phyloP scores from a whole-genome alignment of 352 stramenopile genomes.

The Globisporangium acanthophoron region DNA sequence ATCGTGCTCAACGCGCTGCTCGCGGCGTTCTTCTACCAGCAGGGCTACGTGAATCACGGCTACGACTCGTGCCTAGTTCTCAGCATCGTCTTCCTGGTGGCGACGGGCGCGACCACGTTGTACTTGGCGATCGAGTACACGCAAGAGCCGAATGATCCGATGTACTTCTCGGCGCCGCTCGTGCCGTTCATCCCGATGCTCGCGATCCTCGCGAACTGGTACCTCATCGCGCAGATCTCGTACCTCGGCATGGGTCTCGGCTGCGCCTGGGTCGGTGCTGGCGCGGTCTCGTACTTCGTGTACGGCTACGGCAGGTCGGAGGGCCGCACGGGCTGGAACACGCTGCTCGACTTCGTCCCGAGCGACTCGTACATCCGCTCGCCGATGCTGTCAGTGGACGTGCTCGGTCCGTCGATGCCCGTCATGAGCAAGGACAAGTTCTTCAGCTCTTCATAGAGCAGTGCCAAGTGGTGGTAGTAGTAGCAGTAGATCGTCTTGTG shows the following conservation, averaged over 20 bases:
- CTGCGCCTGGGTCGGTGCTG: conserved; percentile 46
- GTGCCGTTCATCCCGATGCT: conserved; percentile 61
- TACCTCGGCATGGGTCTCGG: conserved; percentile 44
- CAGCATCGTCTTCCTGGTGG: conserved; percentile 43
- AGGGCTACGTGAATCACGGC: conserved; percentile 53
- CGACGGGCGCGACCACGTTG: conserved; percentile 21
- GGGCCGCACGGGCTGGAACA: conserved; percentile 54
- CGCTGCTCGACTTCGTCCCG: conserved; percentile 36
- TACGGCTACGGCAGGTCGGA: conserved; percentile 72
- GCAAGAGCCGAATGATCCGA: conserved; percentile 34
- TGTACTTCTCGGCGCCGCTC: conserved; percentile 58
- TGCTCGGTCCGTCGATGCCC: conserved; percentile 24
- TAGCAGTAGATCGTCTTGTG: no score
- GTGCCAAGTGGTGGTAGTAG: no score
- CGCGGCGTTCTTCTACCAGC: conserved; percentile 60
- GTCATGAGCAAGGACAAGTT: conserved; percentile 30
- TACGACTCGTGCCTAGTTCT: conserved; percentile 27
- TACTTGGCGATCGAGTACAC: conserved; percentile 56
- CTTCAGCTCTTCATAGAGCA: no score
- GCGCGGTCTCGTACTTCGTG: conserved; percentile 66
- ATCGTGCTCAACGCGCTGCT: conserved; percentile 37
- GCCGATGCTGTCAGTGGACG: conserved; percentile 56
- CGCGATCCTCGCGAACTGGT: conserved; percentile 63
- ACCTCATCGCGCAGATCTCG: conserved; percentile 58
- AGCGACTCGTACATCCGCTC: conserved; percentile 35